Evolutionary conservation across 495 filamentous ascomycete species (phyloP).

Genomic region (Annulohypoxylon stygium): DNA sequence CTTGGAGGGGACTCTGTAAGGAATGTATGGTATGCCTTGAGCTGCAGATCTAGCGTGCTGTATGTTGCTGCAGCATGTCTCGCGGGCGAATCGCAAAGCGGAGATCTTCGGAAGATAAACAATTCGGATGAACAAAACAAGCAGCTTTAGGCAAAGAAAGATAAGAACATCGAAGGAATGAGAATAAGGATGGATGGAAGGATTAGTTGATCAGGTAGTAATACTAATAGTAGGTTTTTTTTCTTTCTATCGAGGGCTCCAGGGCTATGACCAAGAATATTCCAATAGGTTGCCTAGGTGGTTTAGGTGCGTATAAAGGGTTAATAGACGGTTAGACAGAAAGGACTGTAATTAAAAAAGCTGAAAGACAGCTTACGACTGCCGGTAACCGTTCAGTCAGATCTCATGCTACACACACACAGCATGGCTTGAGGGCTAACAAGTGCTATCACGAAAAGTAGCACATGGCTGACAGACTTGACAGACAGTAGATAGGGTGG

Average conservation of each 20-base stretch:
- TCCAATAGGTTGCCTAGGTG: constrained; percentile 1
- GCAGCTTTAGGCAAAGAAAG: constrained; percentile 4
- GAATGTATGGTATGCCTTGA: constrained; percentile 36
- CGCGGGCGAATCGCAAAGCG: constrained; percentile 35
- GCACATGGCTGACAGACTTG: constrained; percentile 24
- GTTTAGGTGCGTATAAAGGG: constrained; percentile 1
- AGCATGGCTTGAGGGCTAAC: constrained; percentile 10
- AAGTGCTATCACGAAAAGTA: constrained; percentile 31
- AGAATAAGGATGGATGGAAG: background rate
- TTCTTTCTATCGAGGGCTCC: background rate
- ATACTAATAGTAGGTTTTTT: background rate
- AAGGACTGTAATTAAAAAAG: constrained; percentile 17
- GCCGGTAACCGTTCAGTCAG: constrained; percentile 26
- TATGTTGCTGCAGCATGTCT: constrained; percentile 45
- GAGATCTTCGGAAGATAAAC: constrained; percentile 39
- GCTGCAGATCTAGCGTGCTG: constrained; percentile 43
- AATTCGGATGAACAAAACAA: constrained; percentile 30
- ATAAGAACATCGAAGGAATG: constrained; percentile 14
- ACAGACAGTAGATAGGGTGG: constrained; percentile 6
- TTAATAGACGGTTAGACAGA: constrained; percentile 6
- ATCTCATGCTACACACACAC: constrained; percentile 35
- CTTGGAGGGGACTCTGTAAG: constrained; percentile 27
- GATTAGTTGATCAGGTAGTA: background rate
- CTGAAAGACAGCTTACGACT: constrained; percentile 35
- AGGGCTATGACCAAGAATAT: constrained; percentile 1